These are phyloP conservation scores for Suhomyces yuchorum DNA, from an alignment of 1,139 yeast species.

Conservation along the genomic window DNA sequence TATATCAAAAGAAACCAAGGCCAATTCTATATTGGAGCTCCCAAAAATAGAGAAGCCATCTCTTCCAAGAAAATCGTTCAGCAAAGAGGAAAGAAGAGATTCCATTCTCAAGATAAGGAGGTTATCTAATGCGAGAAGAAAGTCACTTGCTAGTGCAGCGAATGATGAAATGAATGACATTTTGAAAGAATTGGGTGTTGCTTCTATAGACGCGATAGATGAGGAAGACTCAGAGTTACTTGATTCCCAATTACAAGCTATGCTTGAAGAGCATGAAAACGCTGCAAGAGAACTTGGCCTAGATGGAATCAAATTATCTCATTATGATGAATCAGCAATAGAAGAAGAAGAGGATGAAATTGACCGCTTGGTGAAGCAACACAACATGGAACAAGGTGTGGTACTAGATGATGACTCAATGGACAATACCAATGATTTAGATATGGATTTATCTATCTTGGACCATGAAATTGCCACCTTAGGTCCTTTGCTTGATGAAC, in stretches of 20 bases:
- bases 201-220: constrained; percentile 39
- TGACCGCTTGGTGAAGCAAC: constrained; percentile 39
- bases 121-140: constrained; percentile 41
- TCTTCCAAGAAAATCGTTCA: constrained; percentile 6
- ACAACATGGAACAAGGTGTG: constrained; percentile 38
- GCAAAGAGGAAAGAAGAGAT: constrained; percentile 16
- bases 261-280: constrained; percentile 31
- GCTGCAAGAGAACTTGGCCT: constrained; percentile 17
- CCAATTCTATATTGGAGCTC: neutral
- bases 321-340: constrained; percentile 33
- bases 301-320: constrained; percentile 27
- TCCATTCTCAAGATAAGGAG: constrained; percentile 27
- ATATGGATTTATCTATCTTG: constrained; percentile 33
- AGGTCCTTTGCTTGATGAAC: constrained; percentile 43
- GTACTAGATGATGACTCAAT: constrained; percentile 26
- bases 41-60: constrained; percentile 9
- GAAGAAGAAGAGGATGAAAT: constrained; percentile 45
- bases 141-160: constrained; percentile 43
- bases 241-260: constrained; percentile 39
- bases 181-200: constrained; percentile 40
- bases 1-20: constrained; percentile 2
- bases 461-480: constrained; percentile 46
- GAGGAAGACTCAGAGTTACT: constrained; percentile 38
- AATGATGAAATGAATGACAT: constrained; percentile 45
- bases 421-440: constrained; percentile 16